Conservation (phyloP, 345 rosid genomes). For the Eucalyptus pauciflora region DNA sequence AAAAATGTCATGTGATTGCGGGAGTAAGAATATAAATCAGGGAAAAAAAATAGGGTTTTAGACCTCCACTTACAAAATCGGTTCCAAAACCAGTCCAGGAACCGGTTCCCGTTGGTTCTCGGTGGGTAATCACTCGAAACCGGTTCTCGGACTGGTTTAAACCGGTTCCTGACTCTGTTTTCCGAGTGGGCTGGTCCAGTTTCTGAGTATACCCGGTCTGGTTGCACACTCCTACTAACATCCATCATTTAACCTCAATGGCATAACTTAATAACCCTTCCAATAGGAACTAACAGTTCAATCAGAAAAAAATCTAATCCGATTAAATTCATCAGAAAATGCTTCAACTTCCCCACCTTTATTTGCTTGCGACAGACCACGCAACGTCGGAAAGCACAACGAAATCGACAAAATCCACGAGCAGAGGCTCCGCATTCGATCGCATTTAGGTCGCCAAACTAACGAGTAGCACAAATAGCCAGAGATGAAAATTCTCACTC, state of each 20-base stretch:
- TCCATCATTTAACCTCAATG: neutral
- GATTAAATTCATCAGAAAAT: neutral
- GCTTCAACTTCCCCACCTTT: neutral
- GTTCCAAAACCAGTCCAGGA: too few species aligned
- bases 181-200: too few species aligned
- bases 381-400: neutral
- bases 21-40: too few species aligned
- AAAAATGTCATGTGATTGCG: too few species aligned
- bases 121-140: too few species aligned
- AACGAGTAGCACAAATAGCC: neutral
- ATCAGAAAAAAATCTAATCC: neutral
- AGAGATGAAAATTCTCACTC: slow-evolving; percentile 25
- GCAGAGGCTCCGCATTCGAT: neutral
- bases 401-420: neutral
- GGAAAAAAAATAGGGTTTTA: too few species aligned
- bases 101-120: too few species aligned
- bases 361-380: neutral
- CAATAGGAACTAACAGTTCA: neutral
- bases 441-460: neutral
- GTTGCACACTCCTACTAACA: neutral
- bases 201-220: too few species aligned
- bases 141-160: too few species aligned
- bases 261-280: neutral
- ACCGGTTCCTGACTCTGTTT: too few species aligned
- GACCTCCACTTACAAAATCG: too few species aligned